Base-by-base conservation (phyloP, 2,329 filamentous ascomycete genomes). In the Sordariomycetes sp. region DNA sequence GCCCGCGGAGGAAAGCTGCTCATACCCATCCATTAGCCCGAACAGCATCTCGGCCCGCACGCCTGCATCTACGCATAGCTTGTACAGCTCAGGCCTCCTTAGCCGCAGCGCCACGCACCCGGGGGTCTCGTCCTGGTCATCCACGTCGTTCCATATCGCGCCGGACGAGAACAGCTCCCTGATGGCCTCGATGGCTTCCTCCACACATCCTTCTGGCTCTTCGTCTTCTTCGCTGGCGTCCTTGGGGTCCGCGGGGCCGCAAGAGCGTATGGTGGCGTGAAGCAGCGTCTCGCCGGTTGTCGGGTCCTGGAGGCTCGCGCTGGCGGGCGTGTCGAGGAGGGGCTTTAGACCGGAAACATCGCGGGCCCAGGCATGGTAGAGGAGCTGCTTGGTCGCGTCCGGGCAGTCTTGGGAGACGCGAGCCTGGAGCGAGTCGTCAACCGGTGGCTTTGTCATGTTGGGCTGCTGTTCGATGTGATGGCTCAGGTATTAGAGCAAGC, bases 61-160 rank as follows among this genome's bases (percentile, higher is more conserved):
- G 18, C 94, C 94, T 2, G 93, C 93, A 68, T 93, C 89, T 8
- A 97, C 88, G 69, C 93, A 89, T 59, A 91, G 71, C 48, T 87
- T 82, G 69, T 99, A 97, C 40, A 97, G 73, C 55, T 83, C 79
- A 58, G 72, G 78, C 65, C 89, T 76, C 0, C 88, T 87, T 25
- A 97, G 69, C 28, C 83, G 75, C 59, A 79, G 77, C 10, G 94
- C 94, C 51, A 97, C 76, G 69, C 93, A 97, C 8, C 91, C 94
- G 0, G 94, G 91, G 3, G 94, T 97, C 77, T 97, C 93, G 65
- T 90, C 82, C 64, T 89, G 87, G 63, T 78, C 74, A 70, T 97
- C 90, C 59, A 97, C 77, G 69, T 97, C 92, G 74, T 99, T 99
- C 94, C 94, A 99, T 64, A 97, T 97, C 12, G 90, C 94, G 35